Evolutionary conservation across 805 yeast species (phyloP), one percentile per base, ranked within the genome.

Genomic region (Metschnikowia noctiluminum): DNA sequence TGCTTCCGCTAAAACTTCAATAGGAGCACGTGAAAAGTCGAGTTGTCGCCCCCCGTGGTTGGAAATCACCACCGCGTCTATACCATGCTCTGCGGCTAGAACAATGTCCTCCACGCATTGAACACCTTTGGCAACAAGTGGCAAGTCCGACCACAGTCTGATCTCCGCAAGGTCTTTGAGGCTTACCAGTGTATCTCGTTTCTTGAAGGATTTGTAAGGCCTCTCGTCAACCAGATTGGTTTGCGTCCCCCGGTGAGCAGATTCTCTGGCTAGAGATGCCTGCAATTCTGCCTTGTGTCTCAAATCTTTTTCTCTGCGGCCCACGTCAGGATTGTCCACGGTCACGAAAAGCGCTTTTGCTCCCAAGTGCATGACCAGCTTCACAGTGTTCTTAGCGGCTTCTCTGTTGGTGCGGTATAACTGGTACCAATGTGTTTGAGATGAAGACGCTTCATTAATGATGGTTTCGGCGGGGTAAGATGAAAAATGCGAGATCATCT

Each of bases 401-500:
- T 76, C 74, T 9, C 28, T 28, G 14, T 84, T 71, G 59, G 88
- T 87, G 40, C 90, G 94, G 61, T 90, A 90, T 43, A 90, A 73
- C 68, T 90, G 97, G 65, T 82, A 82, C 97, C 97, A 90, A 63
- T 88, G 91, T 8, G 84, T 75, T 63, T 90, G 96, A 36, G 74
- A 75, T 12, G 79, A 81, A 1, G 68, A 68, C 30, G 85, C 83
- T 6, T 84, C 87, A 49, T 80, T 89, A 3, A 85, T 80, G 52
- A 90, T 87, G 63, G 90, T 97, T 57, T 89, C 94, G 54, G 89
- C 77, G 2, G 96, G 82, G 63, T 90, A 88, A 6, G 96, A 87
- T 0, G 97, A 92, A 58, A 89, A 74, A 1, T 96, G 91, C 6
- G 97, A 91, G 49, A 91, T 84, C 98, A 91, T 91, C 67, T 91